Conservation (phyloP, 2,329 filamentous ascomycete species). For the Fusarium clavum region DNA sequence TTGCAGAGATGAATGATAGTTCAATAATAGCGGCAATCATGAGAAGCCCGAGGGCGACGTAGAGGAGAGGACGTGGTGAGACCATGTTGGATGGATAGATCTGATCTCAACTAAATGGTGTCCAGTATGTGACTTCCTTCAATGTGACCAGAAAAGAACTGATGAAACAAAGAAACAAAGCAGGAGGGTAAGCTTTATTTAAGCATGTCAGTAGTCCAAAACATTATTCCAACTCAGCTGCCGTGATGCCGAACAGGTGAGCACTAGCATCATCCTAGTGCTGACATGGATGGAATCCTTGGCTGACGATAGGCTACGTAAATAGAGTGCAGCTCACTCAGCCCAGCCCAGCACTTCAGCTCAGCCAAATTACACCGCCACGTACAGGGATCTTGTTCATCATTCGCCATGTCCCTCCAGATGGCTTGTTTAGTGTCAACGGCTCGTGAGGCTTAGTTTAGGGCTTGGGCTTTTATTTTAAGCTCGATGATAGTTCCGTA, state of each 20-base stretch:
- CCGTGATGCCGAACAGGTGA: slow-evolving; percentile 5
- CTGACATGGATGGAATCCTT: slow-evolving; percentile 15
- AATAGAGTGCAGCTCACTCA: slow-evolving; percentile 4
- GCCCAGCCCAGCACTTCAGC: neutral
- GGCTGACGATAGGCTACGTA: slow-evolving; percentile 4
- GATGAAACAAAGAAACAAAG: neutral
- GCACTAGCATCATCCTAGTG: slow-evolving; percentile 8
- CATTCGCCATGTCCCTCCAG: neutral
- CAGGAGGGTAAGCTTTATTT: neutral
- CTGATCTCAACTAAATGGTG: neutral
- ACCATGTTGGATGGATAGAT: neutral
- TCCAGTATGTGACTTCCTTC: no score
- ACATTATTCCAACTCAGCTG: neutral
- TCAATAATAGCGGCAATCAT: slow-evolving; percentile 47
- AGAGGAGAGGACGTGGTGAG: slow-evolving; percentile 28
- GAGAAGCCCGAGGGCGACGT: slow-evolving; percentile 41
- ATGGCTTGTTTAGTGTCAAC: neutral
- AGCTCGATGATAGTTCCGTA: neutral
- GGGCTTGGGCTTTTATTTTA: neutral
- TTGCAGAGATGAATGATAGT: slow-evolving; percentile 45
- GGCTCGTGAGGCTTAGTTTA: neutral
- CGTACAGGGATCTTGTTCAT: neutral
- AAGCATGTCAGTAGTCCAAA: neutral
- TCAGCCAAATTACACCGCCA: slow-evolving; percentile 10
- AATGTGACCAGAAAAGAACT: neutral